Base-by-base conservation (phyloP, 768 basidiomycete genomes). In the Pluteus cervinus region DNA sequence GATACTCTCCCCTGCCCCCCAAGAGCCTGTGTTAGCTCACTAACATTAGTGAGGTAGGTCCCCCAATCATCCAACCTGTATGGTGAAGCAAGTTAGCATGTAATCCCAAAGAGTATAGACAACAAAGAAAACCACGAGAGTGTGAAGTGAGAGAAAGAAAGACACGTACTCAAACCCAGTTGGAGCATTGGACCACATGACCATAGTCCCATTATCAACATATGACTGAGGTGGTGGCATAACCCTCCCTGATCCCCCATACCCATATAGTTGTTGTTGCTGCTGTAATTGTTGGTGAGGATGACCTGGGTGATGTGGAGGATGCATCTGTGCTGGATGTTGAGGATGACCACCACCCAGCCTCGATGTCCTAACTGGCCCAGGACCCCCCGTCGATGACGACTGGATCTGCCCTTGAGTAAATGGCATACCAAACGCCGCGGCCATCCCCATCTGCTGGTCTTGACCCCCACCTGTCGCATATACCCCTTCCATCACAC, bases 171-270 rank as follows among this genome's bases (percentile, higher is more conserved):
- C 77, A 46, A 80, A 80, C 12, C 75, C 71, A 8, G 69, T 65
- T 1, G 81, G 79, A n/a, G 79, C 76, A 42, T 62, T 69, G 1
- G 76, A 77, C 81, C 82, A 85, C 77, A 84, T 79, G 18, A 71
- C 67, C 33, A 79, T 68, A 26, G 74, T 69, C 45, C 73, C 73
- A 35, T 59, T 60, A 46, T 79, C 69, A 37, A 71, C 53, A 26
- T 52, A 50, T 5, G 40, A 41, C 28, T 55, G 49, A 28, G 48
- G 41, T 4, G 45, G 45, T 32, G 30, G 40, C 1, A 34, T 47
- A 42, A 18, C 40, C 40, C 11, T 31, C 24, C 11, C 29, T 25
- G 33, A 36, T 10, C 20, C 16, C 10, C 9, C 40, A 33, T 46
- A 42, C 36, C 33, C 29, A 34, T 38, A 11, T 45, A 39, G 37